A percentile compares a stretch with the other conserved stretches of the same genome.
Evolutionary conservation across 2,329 filamentous ascomycete genomes (phyloP).

Genomic region (Aspergillus felis): DNA sequence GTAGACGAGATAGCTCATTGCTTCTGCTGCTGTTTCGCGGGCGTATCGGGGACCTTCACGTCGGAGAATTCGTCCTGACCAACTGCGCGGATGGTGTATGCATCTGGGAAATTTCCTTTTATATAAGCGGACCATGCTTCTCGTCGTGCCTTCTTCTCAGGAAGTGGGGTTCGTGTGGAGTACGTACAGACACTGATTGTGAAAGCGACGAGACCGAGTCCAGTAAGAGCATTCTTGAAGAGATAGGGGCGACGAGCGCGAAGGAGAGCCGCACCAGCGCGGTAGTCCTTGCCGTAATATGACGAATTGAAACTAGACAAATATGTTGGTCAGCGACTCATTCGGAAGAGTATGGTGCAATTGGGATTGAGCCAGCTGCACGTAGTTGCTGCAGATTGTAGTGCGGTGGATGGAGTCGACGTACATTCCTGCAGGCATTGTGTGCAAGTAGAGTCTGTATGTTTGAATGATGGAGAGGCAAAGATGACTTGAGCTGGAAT

Average conservation of each 20-base stretch:
- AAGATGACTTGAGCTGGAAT: not conserved
- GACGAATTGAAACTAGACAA: constrained; percentile 61
- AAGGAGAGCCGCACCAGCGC: constrained; percentile 82
- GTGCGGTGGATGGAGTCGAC: not conserved
- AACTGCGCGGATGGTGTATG: constrained; percentile 74
- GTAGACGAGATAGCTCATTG: constrained; percentile 17
- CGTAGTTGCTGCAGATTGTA: not conserved
- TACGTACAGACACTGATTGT: constrained; percentile 85
- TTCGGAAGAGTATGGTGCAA: not conserved
- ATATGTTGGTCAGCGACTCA: not conserved
- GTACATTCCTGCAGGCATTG: constrained; percentile 22
- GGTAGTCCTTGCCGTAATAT: constrained; percentile 88
- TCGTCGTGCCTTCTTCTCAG: not conserved
- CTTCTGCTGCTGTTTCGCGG: constrained; percentile 37
- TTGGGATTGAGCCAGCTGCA: constrained; percentile 2
- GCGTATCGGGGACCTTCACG: constrained; percentile 78
- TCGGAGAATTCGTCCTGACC: constrained; percentile 97
- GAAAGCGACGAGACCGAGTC: constrained; percentile 68
- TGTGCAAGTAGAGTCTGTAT: not conserved
- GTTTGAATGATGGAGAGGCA: not conserved
- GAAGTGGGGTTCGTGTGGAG: not conserved
- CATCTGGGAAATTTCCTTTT: constrained; percentile 44
- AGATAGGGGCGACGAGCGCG: constrained; percentile 89
- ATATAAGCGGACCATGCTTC: constrained; percentile 4
- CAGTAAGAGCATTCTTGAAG: constrained; percentile 81